Base-by-base conservation (phyloP, 2,329 filamentous ascomycete genomes). In the Colletotrichum phormii region DNA sequence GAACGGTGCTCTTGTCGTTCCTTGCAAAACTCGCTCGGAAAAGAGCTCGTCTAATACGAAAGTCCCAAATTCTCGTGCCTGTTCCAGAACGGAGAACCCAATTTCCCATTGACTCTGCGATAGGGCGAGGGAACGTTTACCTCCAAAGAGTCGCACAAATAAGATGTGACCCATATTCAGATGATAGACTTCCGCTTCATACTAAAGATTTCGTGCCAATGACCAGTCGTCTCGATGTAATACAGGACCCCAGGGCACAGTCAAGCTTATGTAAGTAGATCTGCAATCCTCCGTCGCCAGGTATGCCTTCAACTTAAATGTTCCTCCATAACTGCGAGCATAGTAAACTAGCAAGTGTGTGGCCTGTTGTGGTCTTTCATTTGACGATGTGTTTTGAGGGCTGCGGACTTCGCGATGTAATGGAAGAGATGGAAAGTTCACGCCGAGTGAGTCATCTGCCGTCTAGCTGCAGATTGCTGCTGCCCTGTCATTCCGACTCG, bases 1-100 rank as follows among this genome's bases (percentile, higher is more conserved):
- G 91, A 31, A 93, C 90, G 1, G 91, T 90, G 1, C 90, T 92
- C 5, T 93, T 84, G 76, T 93, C 91, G 9, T 89, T 92, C 35
- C 90, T 91, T 61, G 87, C 86, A 37, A 93, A 85, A 72, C 86
- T 81, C 11, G 91, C 2, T 85, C 77, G 13, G 91, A 90, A 72
- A 91, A 92, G 60, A 84, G 77, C 75, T 90, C 88, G 76, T 89
- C 90, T 83, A 94, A 88, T 77, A 92, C 89, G 66, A 94, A 90
- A 12, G 90, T n/a, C 89, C 90, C 90, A 92, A 75, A 89, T 87
- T 1, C 85, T 85, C 4, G 81, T 82, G 4, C 85, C 85, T 3
- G 80, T 82, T 4, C 80, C 85, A 49, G 86, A 78, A 65, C 86
- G 84, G 46, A 78, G 74, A 26, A 79, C 24, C 11, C 35, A 8